phyloP scores from a whole-genome alignment of 2,329 filamentous ascomycete genomes.

The Colletotrichum melonis region DNA sequence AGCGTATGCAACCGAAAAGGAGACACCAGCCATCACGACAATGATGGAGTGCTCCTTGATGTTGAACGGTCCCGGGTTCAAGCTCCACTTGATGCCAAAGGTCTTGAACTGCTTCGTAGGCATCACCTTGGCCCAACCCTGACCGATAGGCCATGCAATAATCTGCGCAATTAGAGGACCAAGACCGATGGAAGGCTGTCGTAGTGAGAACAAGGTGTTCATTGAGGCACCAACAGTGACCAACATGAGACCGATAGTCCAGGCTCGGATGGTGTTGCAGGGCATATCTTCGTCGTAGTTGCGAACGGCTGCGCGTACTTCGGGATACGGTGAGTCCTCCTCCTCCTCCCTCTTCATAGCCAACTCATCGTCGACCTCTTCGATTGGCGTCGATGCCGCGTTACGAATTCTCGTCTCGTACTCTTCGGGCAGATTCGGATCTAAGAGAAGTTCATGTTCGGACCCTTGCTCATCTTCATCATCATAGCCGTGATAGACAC shows the following conservation, averaged over 20 bases:
- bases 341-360: slow-evolving; percentile 54
- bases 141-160: slow-evolving; percentile 72
- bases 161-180: slow-evolving; percentile 72
- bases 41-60: slow-evolving; percentile 78
- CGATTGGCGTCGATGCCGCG: slow-evolving; percentile 16
- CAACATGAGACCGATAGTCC: slow-evolving; percentile 70
- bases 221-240: slow-evolving; percentile 68
- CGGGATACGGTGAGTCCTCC: slow-evolving; percentile 74
- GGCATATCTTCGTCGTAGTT: slow-evolving; percentile 75
- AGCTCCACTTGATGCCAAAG: slow-evolving; percentile 64
- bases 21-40: slow-evolving; percentile 77
- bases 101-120: slow-evolving; percentile 61
- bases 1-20: slow-evolving; percentile 77
- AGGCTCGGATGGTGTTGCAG: slow-evolving; percentile 74
- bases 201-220: slow-evolving; percentile 73
- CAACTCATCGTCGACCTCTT: slow-evolving; percentile 44
- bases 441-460: slow-evolving; percentile 68
- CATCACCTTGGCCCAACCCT: slow-evolving; percentile 68
- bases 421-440: slow-evolving; percentile 61
- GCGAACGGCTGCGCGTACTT: slow-evolving; percentile 72
- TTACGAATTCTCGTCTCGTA: slow-evolving; percentile 48
- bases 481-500: slow-evolving; percentile 46
- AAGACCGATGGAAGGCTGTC: slow-evolving; percentile 70
- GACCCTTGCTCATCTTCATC: slow-evolving; percentile 59
- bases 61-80: slow-evolving; percentile 78